A percentile compares a stretch with the other conserved stretches of the same genome.
phyloP scores from a whole-genome alignment of 495 filamentous ascomycete genomes.

The Viridothelium virens region DNA sequence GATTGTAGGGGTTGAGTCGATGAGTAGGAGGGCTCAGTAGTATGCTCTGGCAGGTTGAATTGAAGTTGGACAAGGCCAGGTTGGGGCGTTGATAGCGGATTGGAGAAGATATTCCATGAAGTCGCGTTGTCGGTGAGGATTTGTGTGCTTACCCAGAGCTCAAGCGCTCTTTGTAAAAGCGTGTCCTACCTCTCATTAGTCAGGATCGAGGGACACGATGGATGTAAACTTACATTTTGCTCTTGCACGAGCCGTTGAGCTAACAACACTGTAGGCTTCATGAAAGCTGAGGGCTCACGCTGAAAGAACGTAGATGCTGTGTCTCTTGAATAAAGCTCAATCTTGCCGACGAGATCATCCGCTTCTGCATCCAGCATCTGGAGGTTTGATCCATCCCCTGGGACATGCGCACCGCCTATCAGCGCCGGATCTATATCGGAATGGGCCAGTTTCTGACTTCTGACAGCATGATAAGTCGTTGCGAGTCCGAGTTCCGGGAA shows the following conservation, averaged over 20 bases:
- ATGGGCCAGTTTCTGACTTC: neutral
- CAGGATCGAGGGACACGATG: neutral
- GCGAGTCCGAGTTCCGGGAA: conserved; percentile 35
- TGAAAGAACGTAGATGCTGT: conserved; percentile 54
- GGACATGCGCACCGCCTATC: neutral
- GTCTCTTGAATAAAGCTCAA: conserved; percentile 65
- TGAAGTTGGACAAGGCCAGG: conserved; percentile 37
- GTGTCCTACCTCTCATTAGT: neutral
- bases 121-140: conserved; percentile 61
- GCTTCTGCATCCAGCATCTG: conserved; percentile 39
- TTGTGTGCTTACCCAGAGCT: conserved; percentile 70
- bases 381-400: neutral
- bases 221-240: conserved; percentile 42
- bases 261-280: conserved; percentile 56
- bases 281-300: conserved; percentile 58
- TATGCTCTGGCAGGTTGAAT: conserved; percentile 22
- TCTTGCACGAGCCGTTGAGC: conserved; percentile 48
- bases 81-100: conserved; percentile 41
- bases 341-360: conserved; percentile 58
- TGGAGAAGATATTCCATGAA: conserved; percentile 56
- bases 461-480: neutral
- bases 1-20: neutral
- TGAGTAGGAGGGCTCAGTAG: neutral
- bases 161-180: conserved; percentile 57
- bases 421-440: neutral